phyloP scores from a whole-genome alignment of 2,329 filamentous ascomycete genomes.

The Microcyclosporella mali region DNA sequence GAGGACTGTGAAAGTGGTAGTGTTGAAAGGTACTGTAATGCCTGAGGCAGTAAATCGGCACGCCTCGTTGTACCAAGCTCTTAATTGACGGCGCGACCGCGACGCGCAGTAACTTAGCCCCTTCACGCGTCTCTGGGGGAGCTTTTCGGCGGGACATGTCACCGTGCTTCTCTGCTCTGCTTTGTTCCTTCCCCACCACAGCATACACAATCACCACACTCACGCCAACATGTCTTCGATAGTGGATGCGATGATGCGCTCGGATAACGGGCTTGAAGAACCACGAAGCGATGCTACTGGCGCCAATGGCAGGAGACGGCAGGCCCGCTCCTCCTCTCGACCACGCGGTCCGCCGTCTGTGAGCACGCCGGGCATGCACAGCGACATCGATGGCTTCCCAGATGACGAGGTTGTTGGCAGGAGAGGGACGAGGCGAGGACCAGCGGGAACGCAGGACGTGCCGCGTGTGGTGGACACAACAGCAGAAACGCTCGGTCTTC shows the following conservation, averaged over 20 bases:
- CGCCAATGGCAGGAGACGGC: constrained; percentile 23
- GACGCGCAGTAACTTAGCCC: too few species aligned
- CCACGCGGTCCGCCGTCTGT: constrained; percentile 46
- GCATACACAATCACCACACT: background rate
- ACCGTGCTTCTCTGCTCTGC: constrained; percentile 2
- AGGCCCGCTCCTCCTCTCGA: constrained; percentile 47
- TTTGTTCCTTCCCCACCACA: background rate
- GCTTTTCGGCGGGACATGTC: background rate
- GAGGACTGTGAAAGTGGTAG: too few species aligned
- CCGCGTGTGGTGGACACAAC: constrained; percentile 70
- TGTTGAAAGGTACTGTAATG: too few species aligned
- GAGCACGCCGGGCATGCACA: constrained; percentile 45
- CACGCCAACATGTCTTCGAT: constrained; percentile 45
- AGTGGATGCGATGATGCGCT: constrained; percentile 45
- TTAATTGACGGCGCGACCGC: too few species aligned
- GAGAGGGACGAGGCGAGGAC: constrained; percentile 41
- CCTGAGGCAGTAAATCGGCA: too few species aligned
- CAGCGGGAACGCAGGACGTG: constrained; percentile 50
- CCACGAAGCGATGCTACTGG: constrained; percentile 35
- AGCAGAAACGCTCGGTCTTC: constrained; percentile 65
- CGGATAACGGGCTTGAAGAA: constrained; percentile 37
- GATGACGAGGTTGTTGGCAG: constrained; percentile 57
- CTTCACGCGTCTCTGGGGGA: constrained; percentile 3
- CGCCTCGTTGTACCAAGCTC: too few species aligned
- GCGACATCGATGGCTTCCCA: constrained; percentile 54